phyloP scores from a whole-genome alignment of 2,329 filamentous ascomycete genomes.

The Colletotrichum filicis region DNA sequence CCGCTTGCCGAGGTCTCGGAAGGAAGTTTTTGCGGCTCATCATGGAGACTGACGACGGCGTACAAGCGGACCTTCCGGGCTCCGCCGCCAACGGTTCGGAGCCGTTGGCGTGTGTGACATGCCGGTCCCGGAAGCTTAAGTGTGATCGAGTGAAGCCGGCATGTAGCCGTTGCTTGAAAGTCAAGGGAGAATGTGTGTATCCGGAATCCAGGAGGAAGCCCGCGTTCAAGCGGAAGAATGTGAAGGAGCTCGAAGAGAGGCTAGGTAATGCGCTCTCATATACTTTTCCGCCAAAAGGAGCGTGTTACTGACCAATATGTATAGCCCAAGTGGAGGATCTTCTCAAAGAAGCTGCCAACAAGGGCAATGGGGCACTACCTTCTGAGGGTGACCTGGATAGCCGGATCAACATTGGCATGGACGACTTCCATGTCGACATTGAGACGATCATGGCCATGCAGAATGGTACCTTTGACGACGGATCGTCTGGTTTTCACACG shows the following conservation, averaged over 20 bases:
- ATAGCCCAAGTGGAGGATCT: constrained; percentile 85
- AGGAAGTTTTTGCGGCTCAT: constrained; percentile 12
- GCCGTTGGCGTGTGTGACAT: constrained; percentile 82
- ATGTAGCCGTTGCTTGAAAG: constrained; percentile 81
- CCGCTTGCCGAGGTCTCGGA: constrained; percentile 1
- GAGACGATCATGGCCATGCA: constrained; percentile 36
- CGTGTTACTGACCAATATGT: constrained; percentile 16
- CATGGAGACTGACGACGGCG: constrained; percentile 36
- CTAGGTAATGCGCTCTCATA: constrained; percentile 69
- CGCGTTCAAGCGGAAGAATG: constrained; percentile 87
- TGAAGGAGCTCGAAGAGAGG: constrained; percentile 88
- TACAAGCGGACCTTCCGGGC: constrained; percentile 26
- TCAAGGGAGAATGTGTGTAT: constrained; percentile 84
- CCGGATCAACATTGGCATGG: constrained; percentile 39
- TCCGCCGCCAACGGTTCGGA: constrained; percentile 41
- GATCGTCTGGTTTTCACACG: neutral
- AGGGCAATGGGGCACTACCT: neutral
- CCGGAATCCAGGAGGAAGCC: constrained; percentile 91
- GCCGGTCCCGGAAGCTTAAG: constrained; percentile 85
- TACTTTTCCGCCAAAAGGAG: neutral
- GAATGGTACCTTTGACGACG: constrained; percentile 10
- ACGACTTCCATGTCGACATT: constrained; percentile 32
- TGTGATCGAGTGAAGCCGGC: constrained; percentile 85
- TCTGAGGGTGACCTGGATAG: constrained; percentile 17
- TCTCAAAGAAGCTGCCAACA: constrained; percentile 69